These are phyloP conservation scores for Coriaria nepalensis DNA, from an alignment of 306 rosid species.

Conservation along the genomic window DNA sequence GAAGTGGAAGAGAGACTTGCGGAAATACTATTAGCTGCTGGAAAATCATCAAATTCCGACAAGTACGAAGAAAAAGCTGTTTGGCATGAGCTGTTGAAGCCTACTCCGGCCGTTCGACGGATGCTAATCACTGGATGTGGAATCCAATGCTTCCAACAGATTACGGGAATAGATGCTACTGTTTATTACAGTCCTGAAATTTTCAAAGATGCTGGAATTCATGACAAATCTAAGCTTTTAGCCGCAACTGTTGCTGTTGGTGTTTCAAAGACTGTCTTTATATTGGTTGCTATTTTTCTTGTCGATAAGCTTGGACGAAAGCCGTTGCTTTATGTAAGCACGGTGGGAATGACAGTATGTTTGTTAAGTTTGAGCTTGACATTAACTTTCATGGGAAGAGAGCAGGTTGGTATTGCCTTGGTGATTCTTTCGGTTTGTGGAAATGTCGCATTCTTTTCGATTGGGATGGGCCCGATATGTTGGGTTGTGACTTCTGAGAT, in stretches of 20 bases:
- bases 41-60: slow-evolving; percentile 26
- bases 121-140: slow-evolving; percentile 86
- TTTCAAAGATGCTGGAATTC: slow-evolving; percentile 56
- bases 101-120: slow-evolving; percentile 57
- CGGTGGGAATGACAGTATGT: slow-evolving; percentile 87
- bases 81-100: slow-evolving; percentile 55
- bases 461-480: slow-evolving; percentile 87
- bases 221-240: slow-evolving; percentile 46
- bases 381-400: slow-evolving; percentile 39
- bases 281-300: slow-evolving; percentile 60
- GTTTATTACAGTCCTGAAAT: slow-evolving; percentile 93
- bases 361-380: slow-evolving; percentile 46
- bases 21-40: slow-evolving; percentile 68
- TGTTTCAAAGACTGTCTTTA: slow-evolving; percentile 59
- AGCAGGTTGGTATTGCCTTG: slow-evolving; percentile 34
- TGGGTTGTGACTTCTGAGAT: slow-evolving; percentile 92
- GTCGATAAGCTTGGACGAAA: slow-evolving; percentile 72
- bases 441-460: slow-evolving; percentile 89
- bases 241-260: slow-evolving; percentile 92
- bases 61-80: slow-evolving; percentile 45
- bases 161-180: slow-evolving; percentile 89
- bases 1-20: slow-evolving; percentile 87
- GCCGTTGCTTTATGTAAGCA: slow-evolving; percentile 75
- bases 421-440: slow-evolving; percentile 60
- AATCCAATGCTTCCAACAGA: slow-evolving; percentile 90